Evolutionary conservation across 2,329 filamentous ascomycete species (phyloP).

Genomic region (Calonectria pseudoreteaudii): DNA sequence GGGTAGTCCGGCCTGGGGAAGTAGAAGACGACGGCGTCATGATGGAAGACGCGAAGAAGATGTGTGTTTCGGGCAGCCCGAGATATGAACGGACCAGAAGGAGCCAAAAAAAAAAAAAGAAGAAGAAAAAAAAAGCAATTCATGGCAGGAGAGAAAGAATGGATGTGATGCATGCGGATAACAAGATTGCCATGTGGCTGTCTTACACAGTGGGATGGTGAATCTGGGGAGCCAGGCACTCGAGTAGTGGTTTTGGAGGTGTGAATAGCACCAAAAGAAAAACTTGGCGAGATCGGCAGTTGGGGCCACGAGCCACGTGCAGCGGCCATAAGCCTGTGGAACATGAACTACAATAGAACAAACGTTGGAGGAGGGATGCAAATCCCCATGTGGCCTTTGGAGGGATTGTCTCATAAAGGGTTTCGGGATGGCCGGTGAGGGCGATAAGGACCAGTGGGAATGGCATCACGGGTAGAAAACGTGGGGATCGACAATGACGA

Average conservation of each 20-base stretch:
- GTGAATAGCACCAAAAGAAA: conserved; percentile 3
- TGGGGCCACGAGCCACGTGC: background rate
- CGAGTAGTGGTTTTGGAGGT: background rate
- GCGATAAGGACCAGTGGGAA: conserved; percentile 5
- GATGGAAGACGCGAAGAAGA: background rate
- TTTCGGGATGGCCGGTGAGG: conserved; percentile 11
- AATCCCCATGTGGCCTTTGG: background rate
- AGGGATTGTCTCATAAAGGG: conserved; percentile 5
- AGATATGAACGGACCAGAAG: background rate
- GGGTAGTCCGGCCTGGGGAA: conserved; percentile 1
- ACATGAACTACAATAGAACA: background rate
- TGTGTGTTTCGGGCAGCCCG: background rate
- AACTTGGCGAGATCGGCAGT: background rate
- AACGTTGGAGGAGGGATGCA: background rate
- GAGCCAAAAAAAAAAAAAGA: background rate
- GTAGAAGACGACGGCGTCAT: background rate
- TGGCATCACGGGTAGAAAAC: conserved; percentile 2
- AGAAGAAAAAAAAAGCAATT: background rate
- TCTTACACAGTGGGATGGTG: background rate
- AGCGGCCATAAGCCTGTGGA: background rate
- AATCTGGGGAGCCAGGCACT: background rate
- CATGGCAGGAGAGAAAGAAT: background rate
- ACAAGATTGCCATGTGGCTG: conserved; percentile 5
- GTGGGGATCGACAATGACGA: background rate
- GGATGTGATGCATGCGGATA: background rate